phyloP scores from a whole-genome alignment of 2,329 filamentous ascomycete species.

The Cladosporium sp. region DNA sequence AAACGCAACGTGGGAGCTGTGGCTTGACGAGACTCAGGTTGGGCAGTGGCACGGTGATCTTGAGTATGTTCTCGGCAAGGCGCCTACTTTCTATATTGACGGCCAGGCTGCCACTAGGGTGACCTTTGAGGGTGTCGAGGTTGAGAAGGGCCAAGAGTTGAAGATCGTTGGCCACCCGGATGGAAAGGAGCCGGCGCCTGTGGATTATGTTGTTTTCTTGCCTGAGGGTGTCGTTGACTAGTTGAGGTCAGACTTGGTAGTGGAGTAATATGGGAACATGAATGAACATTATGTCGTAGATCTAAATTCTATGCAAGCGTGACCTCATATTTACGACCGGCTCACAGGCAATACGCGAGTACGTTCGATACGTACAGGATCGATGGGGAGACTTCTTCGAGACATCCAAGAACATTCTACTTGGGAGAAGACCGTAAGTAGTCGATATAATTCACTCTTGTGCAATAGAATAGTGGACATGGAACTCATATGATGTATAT shows the following conservation, averaged over 20 bases:
- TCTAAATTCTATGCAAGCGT: background rate
- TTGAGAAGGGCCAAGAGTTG: conserved; percentile 54
- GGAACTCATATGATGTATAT: too few relatives aligned
- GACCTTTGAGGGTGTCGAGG: conserved; percentile 55
- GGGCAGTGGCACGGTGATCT: conserved; percentile 57
- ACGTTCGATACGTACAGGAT: background rate
- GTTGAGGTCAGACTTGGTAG: background rate
- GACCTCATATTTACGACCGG: too few relatives aligned
- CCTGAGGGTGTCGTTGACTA: conserved; percentile 51
- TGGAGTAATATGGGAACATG: background rate
- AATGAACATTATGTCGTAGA: background rate
- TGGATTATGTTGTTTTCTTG: conserved; percentile 67
- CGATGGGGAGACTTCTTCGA: background rate
- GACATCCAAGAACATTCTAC: too few relatives aligned
- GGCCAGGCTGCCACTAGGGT: conserved; percentile 65
- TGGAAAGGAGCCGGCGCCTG: conserved; percentile 62
- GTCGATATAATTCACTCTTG: background rate
- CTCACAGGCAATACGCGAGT: too few relatives aligned
- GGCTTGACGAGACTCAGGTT: conserved; percentile 54
- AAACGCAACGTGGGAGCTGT: conserved; percentile 56
- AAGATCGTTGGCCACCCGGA: conserved; percentile 59
- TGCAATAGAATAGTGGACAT: background rate
- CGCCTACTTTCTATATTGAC: conserved; percentile 60
- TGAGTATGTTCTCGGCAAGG: conserved; percentile 51
- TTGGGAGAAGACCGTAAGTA: too few relatives aligned